Base-by-base conservation (phyloP, 2,329 filamentous ascomycete genomes). In the Fusarium protoensiforme region DNA sequence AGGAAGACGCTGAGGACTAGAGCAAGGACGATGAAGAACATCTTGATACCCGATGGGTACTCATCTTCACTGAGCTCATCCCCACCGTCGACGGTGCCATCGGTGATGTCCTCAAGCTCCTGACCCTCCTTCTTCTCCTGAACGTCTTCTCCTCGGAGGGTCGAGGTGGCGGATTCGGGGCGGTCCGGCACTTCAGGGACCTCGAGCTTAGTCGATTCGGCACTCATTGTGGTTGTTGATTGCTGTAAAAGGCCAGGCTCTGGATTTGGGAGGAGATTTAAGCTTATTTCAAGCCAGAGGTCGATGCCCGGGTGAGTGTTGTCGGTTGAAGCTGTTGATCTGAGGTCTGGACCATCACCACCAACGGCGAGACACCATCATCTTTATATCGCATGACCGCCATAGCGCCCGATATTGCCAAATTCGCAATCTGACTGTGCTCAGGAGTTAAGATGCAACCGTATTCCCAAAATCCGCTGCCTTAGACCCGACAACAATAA, bases 1-100 rank as follows among this genome's bases (percentile, higher is more conserved):
- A 88, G 80, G 73, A 88, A 88, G 57, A 88, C 82, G 65, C 81
- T 83, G 41, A 88, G 77, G 9, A 85, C 79, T 9, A 89, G 78
- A 22, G 87, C 85, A 29, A 86, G 65, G 20, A 88, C 81, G 61
- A 88, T 85, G 71, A 85, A 81, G 59, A 78, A 68, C 65, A 86
- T 79, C 65, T 81, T 80, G 64, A 80, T 64, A 11, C 84, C 84
- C 8, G 78, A 71, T 2, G 84, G 84, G 63, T 86, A 86, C 10
- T 83, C 82, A 61, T 75, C 75, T 13, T 81, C 78, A 22, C 74
- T 68, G n/a, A 65, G 22, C 20, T 74, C 74, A 20, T 73, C 64
- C 7, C 71, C 75, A 3, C 62, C 71, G 13, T 75, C 68, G 4
- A 74, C 59, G 5, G 67, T 77, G 18, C 68, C 72, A 35, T 79